Conservation (phyloP, 164 flowering plant genomes). For the Piper betle region DNA sequence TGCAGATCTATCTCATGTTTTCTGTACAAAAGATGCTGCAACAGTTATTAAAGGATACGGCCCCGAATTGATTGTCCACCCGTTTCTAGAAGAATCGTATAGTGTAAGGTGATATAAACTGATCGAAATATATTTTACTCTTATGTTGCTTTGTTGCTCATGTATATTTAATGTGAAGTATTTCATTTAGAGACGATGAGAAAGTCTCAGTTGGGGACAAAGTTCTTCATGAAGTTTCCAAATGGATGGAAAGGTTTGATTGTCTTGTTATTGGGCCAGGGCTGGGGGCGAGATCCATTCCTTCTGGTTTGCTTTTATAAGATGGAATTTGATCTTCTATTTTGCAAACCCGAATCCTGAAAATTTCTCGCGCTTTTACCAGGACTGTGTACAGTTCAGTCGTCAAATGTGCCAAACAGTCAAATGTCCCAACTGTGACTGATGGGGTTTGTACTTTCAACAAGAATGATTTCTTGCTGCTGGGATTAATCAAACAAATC, state of each 20-base stretch:
- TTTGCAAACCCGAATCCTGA: background rate
- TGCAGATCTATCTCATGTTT: constrained; percentile 95
- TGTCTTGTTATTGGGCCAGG: constrained; percentile 96
- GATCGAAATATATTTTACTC: background rate
- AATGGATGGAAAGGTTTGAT: constrained; percentile 98
- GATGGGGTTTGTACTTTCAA: constrained; percentile 64
- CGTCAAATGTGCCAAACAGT: constrained; percentile 58
- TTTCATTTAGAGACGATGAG: constrained; percentile 53
- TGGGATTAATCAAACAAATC: constrained; percentile 39
- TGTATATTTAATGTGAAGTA: constrained; percentile 6
- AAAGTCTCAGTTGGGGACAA: constrained; percentile 26
- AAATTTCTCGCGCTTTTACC: constrained; percentile 6
- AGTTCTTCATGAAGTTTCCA: constrained; percentile 69
- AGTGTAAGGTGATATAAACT: constrained; percentile 41
- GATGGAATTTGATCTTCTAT: background rate
- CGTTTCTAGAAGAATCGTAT: constrained; percentile 88
- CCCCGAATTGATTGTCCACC: constrained; percentile 96
- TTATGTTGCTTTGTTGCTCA: background rate
- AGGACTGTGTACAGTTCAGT: constrained; percentile 89
- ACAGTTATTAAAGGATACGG: constrained; percentile 86
- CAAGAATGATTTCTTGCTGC: background rate
- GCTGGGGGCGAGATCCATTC: constrained; percentile 96
- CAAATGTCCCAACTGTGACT: constrained; percentile 66
- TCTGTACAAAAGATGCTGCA: constrained; percentile 96
- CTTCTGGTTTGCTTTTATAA: constrained; percentile 47